Percentiles rank a stretch among this genome's conserved stretches.
Evolutionary conservation across 352 stramenopile species (phyloP).

Genomic region (Albugo candida): DNA sequence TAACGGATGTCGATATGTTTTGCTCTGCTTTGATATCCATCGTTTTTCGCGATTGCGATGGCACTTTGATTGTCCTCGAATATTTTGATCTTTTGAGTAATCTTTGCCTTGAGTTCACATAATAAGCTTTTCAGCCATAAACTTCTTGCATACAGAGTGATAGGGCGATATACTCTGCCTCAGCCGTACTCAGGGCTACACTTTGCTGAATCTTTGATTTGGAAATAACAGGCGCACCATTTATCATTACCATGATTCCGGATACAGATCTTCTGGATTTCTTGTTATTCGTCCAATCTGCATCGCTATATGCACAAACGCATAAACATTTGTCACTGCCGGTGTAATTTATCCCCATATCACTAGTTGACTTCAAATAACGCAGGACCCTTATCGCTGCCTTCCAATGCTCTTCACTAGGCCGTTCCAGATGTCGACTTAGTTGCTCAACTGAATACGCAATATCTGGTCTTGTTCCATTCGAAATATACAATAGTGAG

Average conservation of each 20-base stretch:
- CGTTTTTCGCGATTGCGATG: not conserved
- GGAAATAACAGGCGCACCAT: not conserved
- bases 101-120: too few relatives aligned
- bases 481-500: not conserved
- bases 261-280: not conserved
- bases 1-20: slow-evolving; percentile 2
- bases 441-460: not conserved
- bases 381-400: not conserved
- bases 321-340: not conserved
- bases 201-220: not conserved
- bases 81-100: slow-evolving; percentile 1
- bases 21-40: slow-evolving; percentile 1
- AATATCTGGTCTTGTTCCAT: not conserved
- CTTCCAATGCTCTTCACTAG: not conserved
- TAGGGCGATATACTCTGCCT: not conserved
- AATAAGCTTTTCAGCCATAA: too few relatives aligned
- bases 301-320: not conserved
- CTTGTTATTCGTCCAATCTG: not conserved
- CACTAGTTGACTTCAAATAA: not conserved
- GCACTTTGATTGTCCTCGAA: slow-evolving; percentile 1
- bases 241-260: not conserved
- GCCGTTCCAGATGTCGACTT: not conserved
- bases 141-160: not conserved
- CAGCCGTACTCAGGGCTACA: not conserved
- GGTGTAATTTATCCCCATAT: not conserved